These are phyloP conservation scores for Leccinum angustisporum DNA, from an alignment of 1,284 basidiomycete genomes.

Conservation along the genomic window DNA sequence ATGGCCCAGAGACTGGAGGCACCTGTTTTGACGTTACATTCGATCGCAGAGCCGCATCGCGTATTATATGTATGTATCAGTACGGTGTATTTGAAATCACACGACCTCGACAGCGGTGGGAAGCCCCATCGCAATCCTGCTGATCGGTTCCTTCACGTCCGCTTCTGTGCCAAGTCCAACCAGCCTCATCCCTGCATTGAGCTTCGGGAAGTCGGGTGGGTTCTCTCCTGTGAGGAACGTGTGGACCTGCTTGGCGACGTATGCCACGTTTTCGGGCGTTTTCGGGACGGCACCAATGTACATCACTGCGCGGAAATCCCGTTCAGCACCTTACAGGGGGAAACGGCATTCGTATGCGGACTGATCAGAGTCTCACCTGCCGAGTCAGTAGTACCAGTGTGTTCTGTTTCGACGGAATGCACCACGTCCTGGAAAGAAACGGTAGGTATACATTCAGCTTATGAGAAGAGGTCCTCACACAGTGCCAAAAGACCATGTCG, in stretches of 20 bases:
- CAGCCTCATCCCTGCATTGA: conserved; percentile 28
- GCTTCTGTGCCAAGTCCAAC: conserved; percentile 25
- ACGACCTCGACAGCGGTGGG: conserved; percentile 20
- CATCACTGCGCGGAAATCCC: conserved; percentile 47
- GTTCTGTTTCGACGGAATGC: conserved; percentile 76
- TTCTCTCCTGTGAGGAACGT: conserved; percentile 59
- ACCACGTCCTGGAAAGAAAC: conserved; percentile 54
- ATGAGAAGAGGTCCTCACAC: conserved; percentile 37
- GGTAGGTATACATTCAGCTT: not conserved
- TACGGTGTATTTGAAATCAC: conserved; percentile 7
- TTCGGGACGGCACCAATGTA: conserved; percentile 82
- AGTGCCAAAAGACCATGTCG: conserved; percentile 88
- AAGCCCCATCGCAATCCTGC: conserved; percentile 34
- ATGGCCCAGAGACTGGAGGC: too few species aligned
- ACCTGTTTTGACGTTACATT: too few species aligned
- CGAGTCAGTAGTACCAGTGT: conserved; percentile 69
- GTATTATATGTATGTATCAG: not conserved
- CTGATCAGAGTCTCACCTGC: conserved; percentile 45
- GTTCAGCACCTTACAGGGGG: not conserved
- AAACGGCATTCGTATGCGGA: not conserved
- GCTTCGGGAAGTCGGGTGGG: conserved; percentile 75
- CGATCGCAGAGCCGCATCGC: too few species aligned
- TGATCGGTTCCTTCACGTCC: conserved; percentile 24
- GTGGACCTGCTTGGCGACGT: conserved; percentile 62
- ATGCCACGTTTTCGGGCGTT: conserved; percentile 61